These are phyloP conservation scores for Spergularia azorica DNA, from an alignment of 179 eudicot genomes.

Conservation along the genomic window DNA sequence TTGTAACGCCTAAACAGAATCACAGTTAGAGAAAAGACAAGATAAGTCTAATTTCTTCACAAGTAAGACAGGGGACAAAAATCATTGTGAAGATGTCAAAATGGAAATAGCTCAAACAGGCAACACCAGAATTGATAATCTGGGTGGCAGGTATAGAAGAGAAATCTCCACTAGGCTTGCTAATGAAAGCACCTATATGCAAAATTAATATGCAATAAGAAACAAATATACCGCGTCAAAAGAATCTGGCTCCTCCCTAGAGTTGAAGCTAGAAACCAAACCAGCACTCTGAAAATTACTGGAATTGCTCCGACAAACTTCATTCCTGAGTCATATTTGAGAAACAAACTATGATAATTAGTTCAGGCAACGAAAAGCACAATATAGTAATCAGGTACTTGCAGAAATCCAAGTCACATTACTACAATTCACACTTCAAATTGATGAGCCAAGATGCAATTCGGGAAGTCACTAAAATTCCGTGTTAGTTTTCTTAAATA, in stretches of 20 bases:
- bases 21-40: constrained; percentile 7
- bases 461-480: background rate
- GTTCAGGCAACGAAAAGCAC: background rate
- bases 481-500: background rate
- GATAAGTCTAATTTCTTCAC: background rate
- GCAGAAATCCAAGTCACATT: constrained; percentile 2
- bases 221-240: constrained; percentile 59
- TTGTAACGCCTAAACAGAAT: constrained; percentile 70
- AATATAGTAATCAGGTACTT: background rate
- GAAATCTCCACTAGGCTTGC: constrained; percentile 2
- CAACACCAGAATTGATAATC: background rate
- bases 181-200: background rate
- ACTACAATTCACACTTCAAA: background rate
- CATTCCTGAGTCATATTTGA: constrained; percentile 39
- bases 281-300: constrained; percentile 34
- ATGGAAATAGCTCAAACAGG: background rate
- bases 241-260: constrained; percentile 49
- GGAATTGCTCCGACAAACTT: constrained; percentile 34
- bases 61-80: constrained; percentile 7
- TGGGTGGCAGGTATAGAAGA: background rate
- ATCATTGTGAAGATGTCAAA: constrained; percentile 2
- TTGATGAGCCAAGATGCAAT: background rate
- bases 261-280: constrained; percentile 32
- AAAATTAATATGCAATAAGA: constrained; percentile 2
- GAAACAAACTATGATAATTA: background rate